These are phyloP conservation scores for Pichia sp. DNA, from an alignment of 1,139 yeast genomes.

Conservation along the genomic window DNA sequence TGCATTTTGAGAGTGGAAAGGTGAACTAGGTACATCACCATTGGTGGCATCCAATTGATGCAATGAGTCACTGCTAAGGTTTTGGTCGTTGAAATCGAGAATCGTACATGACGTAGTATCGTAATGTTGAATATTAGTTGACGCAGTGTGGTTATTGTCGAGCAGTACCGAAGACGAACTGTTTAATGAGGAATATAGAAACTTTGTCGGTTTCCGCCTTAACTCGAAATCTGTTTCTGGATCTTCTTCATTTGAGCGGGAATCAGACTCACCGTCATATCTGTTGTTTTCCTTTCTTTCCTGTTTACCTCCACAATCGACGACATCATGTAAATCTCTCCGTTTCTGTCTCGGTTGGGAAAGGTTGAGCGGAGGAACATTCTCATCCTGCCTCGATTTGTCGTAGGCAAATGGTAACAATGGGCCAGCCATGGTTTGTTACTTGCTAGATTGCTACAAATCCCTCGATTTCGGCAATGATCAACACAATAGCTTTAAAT, in stretches of 20 bases:
- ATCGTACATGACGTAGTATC: conserved; percentile 14
- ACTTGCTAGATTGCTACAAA: no score
- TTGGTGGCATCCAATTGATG: background rate
- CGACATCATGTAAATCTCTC: background rate
- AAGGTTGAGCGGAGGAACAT: conserved; percentile 9
- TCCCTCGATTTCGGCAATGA: no score
- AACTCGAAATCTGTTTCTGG: background rate
- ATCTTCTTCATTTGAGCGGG: background rate
- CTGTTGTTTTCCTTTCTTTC: background rate
- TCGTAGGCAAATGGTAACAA: conserved; percentile 30
- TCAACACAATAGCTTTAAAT: no score
- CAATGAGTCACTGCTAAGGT: conserved; percentile 12
- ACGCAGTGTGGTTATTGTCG: background rate
- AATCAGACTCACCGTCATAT: background rate
- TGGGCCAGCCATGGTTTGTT: conserved; percentile 19
- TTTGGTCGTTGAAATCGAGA: background rate
- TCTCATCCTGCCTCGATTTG: conserved; percentile 23
- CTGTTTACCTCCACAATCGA: background rate
- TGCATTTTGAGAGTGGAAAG: conserved; percentile 9
- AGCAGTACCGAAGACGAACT: conserved; percentile 15
- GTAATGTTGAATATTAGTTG: background rate
- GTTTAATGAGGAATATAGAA: conserved; percentile 12
- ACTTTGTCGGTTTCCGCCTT: background rate
- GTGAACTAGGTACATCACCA: conserved; percentile 22
- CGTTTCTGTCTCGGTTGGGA: conserved; percentile 1